Base-by-base conservation (phyloP, 306 rosid genomes). In the Geum urbanum region DNA sequence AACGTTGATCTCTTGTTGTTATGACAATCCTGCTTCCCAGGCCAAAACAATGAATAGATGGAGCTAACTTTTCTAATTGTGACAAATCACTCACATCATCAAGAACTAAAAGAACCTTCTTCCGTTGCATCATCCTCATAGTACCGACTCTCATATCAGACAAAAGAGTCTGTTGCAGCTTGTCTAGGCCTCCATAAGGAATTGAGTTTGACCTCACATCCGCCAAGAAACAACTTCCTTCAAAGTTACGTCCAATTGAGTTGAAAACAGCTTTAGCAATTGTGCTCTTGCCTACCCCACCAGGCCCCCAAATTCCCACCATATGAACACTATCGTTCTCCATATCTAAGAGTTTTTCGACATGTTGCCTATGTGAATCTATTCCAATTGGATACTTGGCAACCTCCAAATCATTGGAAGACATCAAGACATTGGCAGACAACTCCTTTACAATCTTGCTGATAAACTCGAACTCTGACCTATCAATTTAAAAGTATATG, bases 271-370 rank as follows among this genome's bases (percentile, higher is more conserved):
- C 56, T 5, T 66, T 66, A 1, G 57, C 56, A 47, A 66, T 47
- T 15, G 56, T 47, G 11, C 44, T 66, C 14, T 67, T 67, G 4
- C 71, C 46, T 32, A 67, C 49, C 9, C 71, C 71, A 49, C 71
- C 58, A 8, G 11, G 0, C 9, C 71, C 71, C 71, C 71, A 67
- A 32, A 49, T 45, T 5, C 70, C 70, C 7, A 24, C 14, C 55
- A 65, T 65, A 0, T 8, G 0, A 24, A 65, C 56, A 6, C 1
- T 47, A 4, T 24, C 9, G 13, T 14, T 20, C 44, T 32, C 15
- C 3, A 14, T 20, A 12, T 24, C 13, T 65, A 64, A 20, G 4
- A 20, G 18, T 41, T 20, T 11, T 2, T 0, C 0, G 3, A 63
- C 9, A 0, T 63, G 7, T 63, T 15, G 1, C 0, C 15, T 4